A percentile compares a stretch with the other conserved stretches of the same genome.
These are phyloP conservation scores for Hyaloscypha bicolor DNA, from an alignment of 495 filamentous ascomycete species.

Conservation along the genomic window DNA sequence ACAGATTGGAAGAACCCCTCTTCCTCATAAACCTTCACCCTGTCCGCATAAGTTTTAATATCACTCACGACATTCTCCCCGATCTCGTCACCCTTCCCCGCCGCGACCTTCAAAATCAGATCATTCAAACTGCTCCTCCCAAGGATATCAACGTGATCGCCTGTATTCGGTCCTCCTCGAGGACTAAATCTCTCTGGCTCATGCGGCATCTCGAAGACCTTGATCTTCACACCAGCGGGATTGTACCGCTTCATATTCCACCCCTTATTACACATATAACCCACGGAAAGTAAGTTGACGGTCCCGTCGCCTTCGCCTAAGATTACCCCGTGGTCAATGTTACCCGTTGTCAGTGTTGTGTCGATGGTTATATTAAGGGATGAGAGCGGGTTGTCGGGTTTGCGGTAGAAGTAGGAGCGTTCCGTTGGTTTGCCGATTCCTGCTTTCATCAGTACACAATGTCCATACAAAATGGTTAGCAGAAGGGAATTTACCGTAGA, in stretches of 20 bases:
- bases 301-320: constrained; percentile 96
- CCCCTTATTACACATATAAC: constrained; percentile 95
- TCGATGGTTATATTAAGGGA: constrained; percentile 90
- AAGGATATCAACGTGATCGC: constrained; percentile 96
- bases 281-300: constrained; percentile 82
- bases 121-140: constrained; percentile 89
- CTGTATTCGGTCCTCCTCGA: constrained; percentile 91
- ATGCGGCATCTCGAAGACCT: constrained; percentile 92
- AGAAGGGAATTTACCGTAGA: constrained; percentile 63
- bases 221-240: constrained; percentile 77
- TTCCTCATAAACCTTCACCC: constrained; percentile 31
- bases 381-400: constrained; percentile 65
- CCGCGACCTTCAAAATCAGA: constrained; percentile 82
- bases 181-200: constrained; percentile 92
- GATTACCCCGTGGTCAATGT: constrained; percentile 83
- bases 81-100: constrained; percentile 82
- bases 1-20: not conserved
- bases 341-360: constrained; percentile 63
- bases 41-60: constrained; percentile 48
- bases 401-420: constrained; percentile 86
- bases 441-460: not conserved
- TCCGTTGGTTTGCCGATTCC: constrained; percentile 88
- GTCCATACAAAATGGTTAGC: not conserved
- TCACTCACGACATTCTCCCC: constrained; percentile 75
- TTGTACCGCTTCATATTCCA: constrained; percentile 96